These are phyloP conservation scores for Cladosporium velox DNA, from an alignment of 2,329 filamentous ascomycete species.

Conservation along the genomic window DNA sequence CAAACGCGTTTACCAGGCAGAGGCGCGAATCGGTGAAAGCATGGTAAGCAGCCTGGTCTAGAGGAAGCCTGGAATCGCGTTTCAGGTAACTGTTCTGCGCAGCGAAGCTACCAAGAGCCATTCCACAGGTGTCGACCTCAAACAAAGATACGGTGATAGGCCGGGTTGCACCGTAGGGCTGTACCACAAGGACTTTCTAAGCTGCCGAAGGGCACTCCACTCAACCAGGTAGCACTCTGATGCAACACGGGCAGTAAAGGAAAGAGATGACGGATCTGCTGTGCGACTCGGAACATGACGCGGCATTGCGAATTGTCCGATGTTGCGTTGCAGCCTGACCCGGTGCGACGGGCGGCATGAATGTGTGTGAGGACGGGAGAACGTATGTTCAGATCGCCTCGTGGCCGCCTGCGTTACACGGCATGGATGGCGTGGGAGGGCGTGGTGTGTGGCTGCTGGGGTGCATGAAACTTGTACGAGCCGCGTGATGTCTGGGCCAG, in stretches of 20 bases:
- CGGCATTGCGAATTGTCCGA: conserved; percentile 8
- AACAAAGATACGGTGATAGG: background rate
- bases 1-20: background rate
- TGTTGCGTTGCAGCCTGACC: background rate
- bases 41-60: background rate
- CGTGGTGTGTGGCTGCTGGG: conserved; percentile 2
- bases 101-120: conserved; percentile 7
- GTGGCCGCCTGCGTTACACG: conserved; percentile 8
- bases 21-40: background rate
- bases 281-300: conserved; percentile 7
- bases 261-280: conserved; percentile 5
- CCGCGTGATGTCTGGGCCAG: background rate
- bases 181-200: background rate
- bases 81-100: conserved; percentile 4
- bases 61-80: background rate
- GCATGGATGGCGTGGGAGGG: conserved; percentile 2
- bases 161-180: background rate
- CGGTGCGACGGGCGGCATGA: conserved; percentile 11
- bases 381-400: conserved; percentile 10
- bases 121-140: background rate
- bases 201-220: background rate
- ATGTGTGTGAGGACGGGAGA: conserved; percentile 8
- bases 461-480: conserved; percentile 10
- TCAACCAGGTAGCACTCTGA: background rate
- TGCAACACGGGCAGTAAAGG: background rate